Base-by-base conservation (phyloP, 2,329 filamentous ascomycete genomes). In the Esteya vermicola region DNA sequence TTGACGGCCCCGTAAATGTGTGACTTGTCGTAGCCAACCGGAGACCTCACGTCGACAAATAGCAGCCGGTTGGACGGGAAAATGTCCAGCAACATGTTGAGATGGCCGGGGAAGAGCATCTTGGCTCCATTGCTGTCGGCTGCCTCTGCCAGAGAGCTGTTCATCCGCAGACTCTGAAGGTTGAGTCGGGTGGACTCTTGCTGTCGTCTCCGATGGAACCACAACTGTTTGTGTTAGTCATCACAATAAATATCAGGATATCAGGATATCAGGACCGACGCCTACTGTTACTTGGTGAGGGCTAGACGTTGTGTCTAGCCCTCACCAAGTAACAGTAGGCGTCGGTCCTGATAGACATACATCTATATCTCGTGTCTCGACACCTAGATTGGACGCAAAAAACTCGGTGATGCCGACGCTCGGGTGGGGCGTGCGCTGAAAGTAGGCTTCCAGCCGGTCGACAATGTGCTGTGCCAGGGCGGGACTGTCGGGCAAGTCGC, bases 161-260 rank as follows among this genome's bases (percentile, higher is more conserved):
- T 60, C 28, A 64, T 55, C 33, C 54, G 59, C 19, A 71, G 57
- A 28, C 54, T 61, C 27, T 65, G 64, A 6, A 71, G 54, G 36
- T 62, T 63, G 44, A 59, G 57, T 3, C 57, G 57, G 25, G 67
- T 61, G 16, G 59, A 53, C 44, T 71, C 67, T 36, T 62, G 62
- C 37, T 71, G 62, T 23, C 67, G 61, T 18, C 68, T 64, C 43
- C 71, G 65, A 43, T 68, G 62, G 49, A 72, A 73, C 70, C 70
- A 75, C 20, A 51, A 28, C 42, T 47, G 25, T 18, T 28, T 18
- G 14, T 10, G n/a, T 30, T 16, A 16, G 28, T n/a, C 28, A 7
- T n/a, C n/a, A n/a, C n/a, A n/a, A n/a, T n/a, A n/a, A n/a, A n/a
- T n/a, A n/a, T n/a, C n/a, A n/a, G n/a, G n/a, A n/a, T n/a, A n/a